phyloP scores from a whole-genome alignment of 441 rosid species.

The California macrophylla region DNA sequence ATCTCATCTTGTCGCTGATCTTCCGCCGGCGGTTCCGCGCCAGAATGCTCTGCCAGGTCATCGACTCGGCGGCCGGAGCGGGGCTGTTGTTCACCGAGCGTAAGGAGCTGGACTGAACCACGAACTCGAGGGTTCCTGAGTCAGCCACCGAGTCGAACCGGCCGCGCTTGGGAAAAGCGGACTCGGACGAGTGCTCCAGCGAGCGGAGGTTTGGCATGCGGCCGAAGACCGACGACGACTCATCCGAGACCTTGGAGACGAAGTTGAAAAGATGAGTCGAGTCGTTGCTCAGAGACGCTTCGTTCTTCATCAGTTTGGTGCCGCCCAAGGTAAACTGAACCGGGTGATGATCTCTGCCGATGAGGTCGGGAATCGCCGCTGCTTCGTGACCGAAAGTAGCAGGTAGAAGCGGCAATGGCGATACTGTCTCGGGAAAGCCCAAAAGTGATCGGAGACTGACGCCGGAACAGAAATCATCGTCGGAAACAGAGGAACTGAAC shows the following conservation, averaged over 20 bases:
- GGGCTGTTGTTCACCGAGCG: not conserved
- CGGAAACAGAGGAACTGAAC: not conserved
- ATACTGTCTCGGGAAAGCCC: not conserved
- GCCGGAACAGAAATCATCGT: constrained; percentile 16
- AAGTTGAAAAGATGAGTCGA: constrained; percentile 20
- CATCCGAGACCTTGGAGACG: constrained; percentile 6
- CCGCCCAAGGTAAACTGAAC: no score
- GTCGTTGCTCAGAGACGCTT: constrained; percentile 1
- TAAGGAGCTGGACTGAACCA: not conserved
- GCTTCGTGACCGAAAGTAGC: not conserved
- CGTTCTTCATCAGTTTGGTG: not conserved
- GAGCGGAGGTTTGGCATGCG: constrained; percentile 23
- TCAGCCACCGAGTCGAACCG: constrained; percentile 12
- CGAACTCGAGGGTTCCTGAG: constrained; percentile 12
- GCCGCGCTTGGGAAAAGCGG: constrained; percentile 15
- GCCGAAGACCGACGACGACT: not conserved
- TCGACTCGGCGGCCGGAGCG: not conserved
- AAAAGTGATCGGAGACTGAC: constrained; percentile 18
- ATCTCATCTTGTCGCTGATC: constrained; percentile 33
- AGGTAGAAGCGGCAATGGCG: not conserved
- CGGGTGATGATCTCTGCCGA: not conserved
- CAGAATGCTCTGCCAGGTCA: not conserved
- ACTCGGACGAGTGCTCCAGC: constrained; percentile 10
- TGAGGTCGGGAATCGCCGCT: not conserved
- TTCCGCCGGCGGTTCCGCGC: constrained; percentile 20